Base-by-base conservation (phyloP, 208 protist species). In the Acanthamoeba castellanii region DNA sequence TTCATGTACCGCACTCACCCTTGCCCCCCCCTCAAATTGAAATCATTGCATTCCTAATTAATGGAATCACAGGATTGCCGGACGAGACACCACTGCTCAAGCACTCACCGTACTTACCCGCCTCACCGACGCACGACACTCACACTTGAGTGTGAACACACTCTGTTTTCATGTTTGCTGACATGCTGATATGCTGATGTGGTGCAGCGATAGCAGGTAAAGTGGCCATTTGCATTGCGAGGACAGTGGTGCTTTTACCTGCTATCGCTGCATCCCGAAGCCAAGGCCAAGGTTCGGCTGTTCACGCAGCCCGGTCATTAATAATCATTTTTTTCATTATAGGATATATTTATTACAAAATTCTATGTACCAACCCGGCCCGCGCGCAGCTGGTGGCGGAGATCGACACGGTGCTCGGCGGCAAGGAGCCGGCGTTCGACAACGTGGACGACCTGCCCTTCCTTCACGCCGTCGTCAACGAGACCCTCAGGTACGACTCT, bases 211-310 rank as follows among this genome's bases (percentile, higher is more conserved):
- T 42, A 3, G 37, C 37, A 42, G n/a, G n/a, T n/a, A n/a, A n/a
- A n/a, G n/a, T 37, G 37, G 37, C 37, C 37, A 37, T 37, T 37
- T 37, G 37, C 37, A 0, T 37, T 37, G 37, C 3, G 37, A 37
- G 37, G 37, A 0, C 42, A 89, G 82, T 93, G 88, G 88, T 50
- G 57, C 88, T 93, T 93, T n/a, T 93, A 93, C 64, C 42, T 93
- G 1, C 66, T 93, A 7, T 13, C 88, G 6, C 61, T 32, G 34
- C 9, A 93, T 13, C 88, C 88, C 22, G 42, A 50, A 50, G 27
- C 14, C 34, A 30, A 52, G 32, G 47, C 32, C 61, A 93, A 93
- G 88, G 88, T 93, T 76, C 27, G n/a, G 16, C 18, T 92, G 1
- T 3, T 91, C 25, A 52, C 37, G 37, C 3, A 37, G 37, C 37